These are phyloP conservation scores for Medicago truncatula DNA, from an alignment of 306 rosid species.

Conservation along the genomic window MtrunA17r5.0-ANR NC_053042.1:20219001-20219500, in stretches of 20 bases:
- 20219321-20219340: constrained; percentile 1
- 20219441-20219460: background rate
- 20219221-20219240: constrained; percentile 64
- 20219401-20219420: background rate
- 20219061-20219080: constrained; percentile 88
- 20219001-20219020: constrained; percentile 87
- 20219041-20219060: constrained; percentile 96
- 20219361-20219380: background rate
- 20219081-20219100: constrained; percentile 90
- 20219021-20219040: constrained; percentile 90
- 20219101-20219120: constrained; percentile 83
- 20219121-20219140: constrained; percentile 92
- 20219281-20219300: constrained; percentile 61
- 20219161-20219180: constrained; percentile 74
- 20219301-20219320: background rate
- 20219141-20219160: constrained; percentile 78
- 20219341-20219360: constrained; percentile 18
- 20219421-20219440: background rate
- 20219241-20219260: constrained; percentile 81
- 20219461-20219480: background rate
- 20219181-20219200: constrained; percentile 82
- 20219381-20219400: constrained; percentile 26
- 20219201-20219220: constrained; percentile 71
- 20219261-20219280: constrained; percentile 87
- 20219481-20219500: background rate